Base-by-base conservation (phyloP, 2,329 filamentous ascomycete species). In the Pseudogymnoascus sp. region DNA sequence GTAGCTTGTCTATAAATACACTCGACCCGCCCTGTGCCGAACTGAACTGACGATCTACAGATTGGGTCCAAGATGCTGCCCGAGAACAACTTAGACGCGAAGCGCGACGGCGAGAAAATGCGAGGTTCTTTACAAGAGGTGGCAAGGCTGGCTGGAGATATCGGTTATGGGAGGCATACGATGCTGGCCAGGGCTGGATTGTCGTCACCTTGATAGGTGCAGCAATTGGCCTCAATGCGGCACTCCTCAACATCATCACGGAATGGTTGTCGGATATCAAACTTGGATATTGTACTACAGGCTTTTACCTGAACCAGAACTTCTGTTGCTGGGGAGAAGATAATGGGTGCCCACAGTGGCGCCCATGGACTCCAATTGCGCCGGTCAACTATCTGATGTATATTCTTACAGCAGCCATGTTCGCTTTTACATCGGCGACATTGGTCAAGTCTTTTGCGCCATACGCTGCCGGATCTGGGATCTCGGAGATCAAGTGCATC, bases 271-370 rank as follows among this genome's bases (percentile, higher is more conserved):
- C 91, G 37, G 95, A 99, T 76, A 87, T 97, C 74, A 99, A 97
- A 79, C 80, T 93, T 72, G 95, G 95, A n/a, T 88, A 97, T 76
- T 99, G 95, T 80, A 89, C 87, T 11, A 97, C 93, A 7, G 93
- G 87, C 2, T 99, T 97, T 75, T 99, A 99, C 74, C 82, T 99
- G 64, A 99, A 99, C 75, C 91, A 97, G 80, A 89, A 85, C 74
- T 99, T 99, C 75, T 99, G 95, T 77, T 99, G 95, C 74, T 99
- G 93, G 92, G 95, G 95, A 38, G 90, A 95, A 63, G 92, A 97
- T 70, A 88, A 85, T 72, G 93, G 91, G 3, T 99, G 95, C 73
- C 79, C 84, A 0, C 88, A 96, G 72, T 99, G 95, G 93, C 89
- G 92, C 71, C 81, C 80, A 53, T 99, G 95, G 95, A 93, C 90